Base-by-base conservation (phyloP, 2,329 filamentous ascomycete species). In the Colletotrichum truncatum region DNA sequence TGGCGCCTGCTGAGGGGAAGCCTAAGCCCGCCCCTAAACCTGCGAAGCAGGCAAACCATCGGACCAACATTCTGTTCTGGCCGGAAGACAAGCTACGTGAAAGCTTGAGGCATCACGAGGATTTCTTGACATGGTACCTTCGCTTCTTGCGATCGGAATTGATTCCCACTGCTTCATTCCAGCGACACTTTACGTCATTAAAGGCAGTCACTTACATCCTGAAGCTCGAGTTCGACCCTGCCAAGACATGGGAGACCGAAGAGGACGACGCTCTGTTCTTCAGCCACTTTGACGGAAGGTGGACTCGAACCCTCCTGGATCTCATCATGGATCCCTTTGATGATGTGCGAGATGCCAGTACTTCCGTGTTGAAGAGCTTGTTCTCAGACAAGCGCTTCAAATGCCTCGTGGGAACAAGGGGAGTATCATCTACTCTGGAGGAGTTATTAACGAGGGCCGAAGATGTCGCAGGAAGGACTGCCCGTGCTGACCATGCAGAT, bases 291-390 rank as follows among this genome's bases (percentile, higher is more conserved):
- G 84, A 87, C 48, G 69, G 71, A 3, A 81, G 77, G 0, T 87
- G 91, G 80, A 77, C 87, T 10, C 84, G 91, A 49, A 82, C 89
- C 4, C 80, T 98, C 6, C 80, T 94, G 12, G 93, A 97, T 75
- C 85, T 97, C 21, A 78, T 97, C 7, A 83, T 97, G 73, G 93
- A 99, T 71, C 93, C 95, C 0, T 99, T 97, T 72, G 96, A 98
- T 62, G 96, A 99, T 76, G 92, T 98, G 4, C 86, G 95, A 69
- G 88, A 86, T 43, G 77, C 80, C 36, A 84, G 88, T 3, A 80
- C 83, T 0, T 77, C 76, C 2, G 78, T 89, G 2, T 70, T 92
- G 26, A 76, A 74, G 67, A 82, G 80, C 55, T 71, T 86, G n/a
- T 80, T 87, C 39, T 77, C 81, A 2, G 76, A 80, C 23, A 70